Percentiles rank a stretch among this genome's conserved stretches.
These are phyloP conservation scores for Oryza officinalis DNA, from an alignment of 176 grass and related monocot genomes.

Conservation along the genomic window DNA sequence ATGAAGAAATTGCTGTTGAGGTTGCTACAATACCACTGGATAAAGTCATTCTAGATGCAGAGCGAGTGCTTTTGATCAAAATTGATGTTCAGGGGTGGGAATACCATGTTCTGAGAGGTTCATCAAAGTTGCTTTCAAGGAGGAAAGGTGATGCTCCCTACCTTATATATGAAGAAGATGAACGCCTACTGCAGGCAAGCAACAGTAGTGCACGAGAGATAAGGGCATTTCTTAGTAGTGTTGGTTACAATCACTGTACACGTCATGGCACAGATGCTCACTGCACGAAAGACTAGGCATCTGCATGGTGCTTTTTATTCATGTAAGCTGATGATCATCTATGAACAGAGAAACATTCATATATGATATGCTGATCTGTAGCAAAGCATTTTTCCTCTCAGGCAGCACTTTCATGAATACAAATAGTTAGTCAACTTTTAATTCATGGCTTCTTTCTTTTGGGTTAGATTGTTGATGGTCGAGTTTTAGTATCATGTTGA, in stretches of 20 bases:
- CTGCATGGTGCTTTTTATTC: not conserved
- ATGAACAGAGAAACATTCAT: slow-evolving; percentile 3
- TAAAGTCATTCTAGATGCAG: slow-evolving; percentile 68
- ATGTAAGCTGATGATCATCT: slow-evolving; percentile 2
- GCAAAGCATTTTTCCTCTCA: slow-evolving; percentile 1
- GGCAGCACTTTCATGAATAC: not conserved
- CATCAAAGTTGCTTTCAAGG: slow-evolving; percentile 62
- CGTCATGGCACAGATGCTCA: slow-evolving; percentile 69
- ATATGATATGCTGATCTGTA: slow-evolving; percentile 9
- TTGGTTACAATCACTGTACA: slow-evolving; percentile 74
- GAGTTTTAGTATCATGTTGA: slow-evolving; percentile 7
- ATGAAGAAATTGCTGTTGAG: slow-evolving; percentile 66
- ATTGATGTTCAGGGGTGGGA: slow-evolving; percentile 98
- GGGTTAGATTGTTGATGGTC: slow-evolving; percentile 8
- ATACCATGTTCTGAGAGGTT: slow-evolving; percentile 79
- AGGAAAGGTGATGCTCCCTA: slow-evolving; percentile 83
- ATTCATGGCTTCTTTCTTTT: not conserved
- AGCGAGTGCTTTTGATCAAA: slow-evolving; percentile 74
- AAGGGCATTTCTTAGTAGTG: slow-evolving; percentile 73
- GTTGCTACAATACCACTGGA: slow-evolving; percentile 83
- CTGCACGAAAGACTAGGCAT: slow-evolving; percentile 70
- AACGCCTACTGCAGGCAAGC: slow-evolving; percentile 75
- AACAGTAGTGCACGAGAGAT: slow-evolving; percentile 76
- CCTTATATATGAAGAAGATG: slow-evolving; percentile 95
- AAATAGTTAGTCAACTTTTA: not conserved